Base-by-base conservation (phyloP, 2,329 filamentous ascomycete genomes). In the Alternaria arborescens region DNA sequence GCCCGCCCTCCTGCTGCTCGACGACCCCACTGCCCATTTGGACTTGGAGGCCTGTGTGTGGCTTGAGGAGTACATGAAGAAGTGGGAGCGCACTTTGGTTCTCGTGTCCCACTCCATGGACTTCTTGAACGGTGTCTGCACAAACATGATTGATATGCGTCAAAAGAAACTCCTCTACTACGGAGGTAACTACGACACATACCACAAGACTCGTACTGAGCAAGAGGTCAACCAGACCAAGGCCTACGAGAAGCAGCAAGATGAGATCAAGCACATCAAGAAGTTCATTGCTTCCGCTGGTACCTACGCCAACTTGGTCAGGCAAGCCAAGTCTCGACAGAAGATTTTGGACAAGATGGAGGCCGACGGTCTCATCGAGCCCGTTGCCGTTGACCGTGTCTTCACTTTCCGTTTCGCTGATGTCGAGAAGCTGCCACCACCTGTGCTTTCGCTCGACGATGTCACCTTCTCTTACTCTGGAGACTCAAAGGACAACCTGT, bases 271-370 rank as follows among this genome's bases (percentile, higher is more conserved):
- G 71, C 96, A 99, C 86, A 99, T 99, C 87, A 98, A 99, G 87
- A 97, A 98, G 84, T 99, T 99, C 87, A 99, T 99, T 80, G 95
- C 96, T 77, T 97, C 94, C 64, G 95, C 95, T 59, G 95, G 96
- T 94, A 99, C 95, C 63, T 99, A 99, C 78, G 95, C 96, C 88
- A 99, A 99, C 86, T 87, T 99, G 85, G 95, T 99, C 78, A 88
- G 92, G 81, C 95, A 99, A 84, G 96, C 96, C 82, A 99, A 99
- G 87, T 98, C 95, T 43, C 90, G 95, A 68, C 95, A 99, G 83
- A 99, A 99, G 92, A 98, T 98, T 81, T 87, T 98, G 70, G 95
- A 99, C 88, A 99, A 99, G 90, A 99, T 99, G 95, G 94, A 98
- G 87, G 95, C 96, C 72, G 95, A 99, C 76, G 95, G 95, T 71